Base-by-base conservation (phyloP, 306 rosid genomes). In the Fragaria vesca region DNA sequence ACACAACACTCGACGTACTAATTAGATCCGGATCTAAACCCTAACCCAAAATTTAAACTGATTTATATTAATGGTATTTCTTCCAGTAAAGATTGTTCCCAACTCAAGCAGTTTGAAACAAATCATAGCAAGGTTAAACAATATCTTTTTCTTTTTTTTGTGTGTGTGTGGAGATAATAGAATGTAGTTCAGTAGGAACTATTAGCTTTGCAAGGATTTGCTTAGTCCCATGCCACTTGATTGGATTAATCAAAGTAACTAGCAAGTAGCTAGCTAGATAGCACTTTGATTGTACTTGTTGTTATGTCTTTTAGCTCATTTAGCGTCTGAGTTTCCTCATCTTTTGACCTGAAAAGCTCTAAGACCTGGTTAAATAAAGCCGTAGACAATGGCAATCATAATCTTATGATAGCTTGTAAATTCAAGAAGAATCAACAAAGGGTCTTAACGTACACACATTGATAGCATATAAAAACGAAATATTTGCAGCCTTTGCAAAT, bases 371-470 rank as follows among this genome's bases (percentile, higher is more conserved):
- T 81, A 43, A 43, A 8, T 8, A 69, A 21, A 75, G 62, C 52
- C 78, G 81, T 24, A 69, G 72, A 71, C 40, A 71, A 26, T 50
- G 71, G 79, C 84, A 82, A 84, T 91, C 75, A 86, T 84, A 83
- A 80, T 73, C 80, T 81, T 18, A 66, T 34, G 43, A 42, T 66
- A 66, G 13, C 28, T 66, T 66, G 21, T 43, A 43, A 57, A 57
- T 57, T n/a, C 18, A 24, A 24, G 8, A 60, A 60, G 13, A 30
- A 32, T 7, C 69, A 68, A 13, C 51, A 62, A 62, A 15, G 42
- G n/a, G 42, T 11, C 42, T 30, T 62, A 32, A 58, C 65, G 8
- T 30, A 58, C 63, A 6, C 61, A 54, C 65, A 24, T 13, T 63
- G 68, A 0, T 15, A 30, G 43, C 38, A 32, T 63, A 63, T 63